These are phyloP conservation scores for Tylopilus rubrobrunneus DNA, from an alignment of 768 basidiomycete genomes.

Conservation along the genomic window DNA sequence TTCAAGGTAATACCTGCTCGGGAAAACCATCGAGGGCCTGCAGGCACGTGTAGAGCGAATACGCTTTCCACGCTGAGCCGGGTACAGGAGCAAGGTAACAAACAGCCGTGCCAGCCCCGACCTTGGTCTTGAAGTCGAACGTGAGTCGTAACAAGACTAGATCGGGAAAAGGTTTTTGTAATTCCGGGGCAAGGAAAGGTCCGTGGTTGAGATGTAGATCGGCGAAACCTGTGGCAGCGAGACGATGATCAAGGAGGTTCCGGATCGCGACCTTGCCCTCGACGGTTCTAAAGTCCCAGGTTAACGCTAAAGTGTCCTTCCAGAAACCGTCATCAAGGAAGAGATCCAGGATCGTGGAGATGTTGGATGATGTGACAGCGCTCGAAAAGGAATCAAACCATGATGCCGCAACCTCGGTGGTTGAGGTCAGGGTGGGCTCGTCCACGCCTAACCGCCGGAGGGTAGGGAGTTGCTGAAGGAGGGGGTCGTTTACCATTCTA, in stretches of 20 bases:
- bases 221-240: conserved; percentile 11
- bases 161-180: conserved; percentile 47
- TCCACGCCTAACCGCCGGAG: conserved; percentile 3
- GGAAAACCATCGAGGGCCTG: conserved; percentile 55
- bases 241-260: conserved; percentile 35
- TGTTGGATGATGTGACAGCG: conserved; percentile 17
- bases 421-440: conserved; percentile 15
- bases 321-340: conserved; percentile 36
- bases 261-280: conserved; percentile 36
- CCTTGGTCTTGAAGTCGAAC: conserved; percentile 51
- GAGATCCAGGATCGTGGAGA: conserved; percentile 18
- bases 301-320: conserved; percentile 51
- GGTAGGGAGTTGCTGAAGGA: neutral
- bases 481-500: no score
- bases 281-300: conserved; percentile 54
- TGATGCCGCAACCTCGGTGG: conserved; percentile 15
- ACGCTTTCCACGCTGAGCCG: conserved; percentile 51
- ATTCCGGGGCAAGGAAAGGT: conserved; percentile 23
- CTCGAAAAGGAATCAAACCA: conserved; percentile 25
- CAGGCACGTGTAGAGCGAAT: conserved; percentile 56
- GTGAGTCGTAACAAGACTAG: conserved; percentile 52
- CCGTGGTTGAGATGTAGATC: conserved; percentile 12
- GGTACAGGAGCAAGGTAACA: conserved; percentile 48
- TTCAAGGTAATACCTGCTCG: neutral
- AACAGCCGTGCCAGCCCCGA: conserved; percentile 50